Base-by-base conservation (phyloP, 345 rosid species). In the Luvunga scandens region DNA sequence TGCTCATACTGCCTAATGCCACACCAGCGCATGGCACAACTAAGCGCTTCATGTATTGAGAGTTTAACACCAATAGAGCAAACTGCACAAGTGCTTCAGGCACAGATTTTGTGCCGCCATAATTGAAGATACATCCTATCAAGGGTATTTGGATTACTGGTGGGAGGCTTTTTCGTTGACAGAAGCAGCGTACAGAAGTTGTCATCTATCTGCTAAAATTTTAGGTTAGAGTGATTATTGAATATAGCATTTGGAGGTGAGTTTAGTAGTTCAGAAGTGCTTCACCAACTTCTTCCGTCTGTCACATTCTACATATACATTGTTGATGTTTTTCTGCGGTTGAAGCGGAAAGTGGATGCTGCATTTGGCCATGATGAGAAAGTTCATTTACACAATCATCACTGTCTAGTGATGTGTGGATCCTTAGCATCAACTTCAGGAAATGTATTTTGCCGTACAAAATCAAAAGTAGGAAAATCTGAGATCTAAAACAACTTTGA, bases 91-190 rank as follows among this genome's bases (percentile, higher is more conserved):
- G 24, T 63, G 8, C 69, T 19, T 42, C 56, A 63, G 14, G 28
- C 22, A 42, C 66, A 28, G 16, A 24, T 10, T 7, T 6, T n/a
- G 16, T 38, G 21, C 36, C 68, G 19, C 53, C 25, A 73, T 61
- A 70, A 36, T 56, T 30, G 39, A 66, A 53, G 57, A 14, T 9
- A 2, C 31, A 24, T 27, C 25, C 53, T n/a, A 18, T 19, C 9
- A 33, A 39, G 72, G 78, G 79, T 30, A 60, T 30, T 45, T 6
- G 66, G 66, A 75, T 65, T 45, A 21, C 30, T 13, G 50, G 42
- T 34, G 60, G 36, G 55, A 48, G 28, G 71, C 16, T 34, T 27
- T 38, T 19, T 24, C 0, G 21, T 31, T 12, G 25, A 31, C 34
- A 48, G 34, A 6, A 6, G 5, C 36, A 55, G 28, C 30, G 36